phyloP scores from a whole-genome alignment of 2,329 filamentous ascomycete genomes.

The Cytospora paraplurivora region DNA sequence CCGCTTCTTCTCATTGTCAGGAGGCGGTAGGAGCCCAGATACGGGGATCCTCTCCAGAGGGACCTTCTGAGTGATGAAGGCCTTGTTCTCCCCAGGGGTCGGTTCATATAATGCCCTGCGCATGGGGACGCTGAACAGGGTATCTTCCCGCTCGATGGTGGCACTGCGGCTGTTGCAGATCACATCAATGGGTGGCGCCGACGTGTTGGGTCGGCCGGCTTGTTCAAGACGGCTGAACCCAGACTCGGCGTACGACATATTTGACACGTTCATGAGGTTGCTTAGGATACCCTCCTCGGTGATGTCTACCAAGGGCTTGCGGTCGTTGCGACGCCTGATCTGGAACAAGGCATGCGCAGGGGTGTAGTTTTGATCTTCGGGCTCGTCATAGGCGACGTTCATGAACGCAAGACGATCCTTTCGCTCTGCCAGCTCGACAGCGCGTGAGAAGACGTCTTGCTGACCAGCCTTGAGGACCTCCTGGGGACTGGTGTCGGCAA shows the following conservation, averaged over 20 bases:
- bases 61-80: slow-evolving; percentile 72
- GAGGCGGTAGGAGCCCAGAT: slow-evolving; percentile 69
- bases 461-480: slow-evolving; percentile 74
- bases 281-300: slow-evolving; percentile 72
- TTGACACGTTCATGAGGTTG: slow-evolving; percentile 78
- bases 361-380: slow-evolving; percentile 61
- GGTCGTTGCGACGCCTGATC: slow-evolving; percentile 71
- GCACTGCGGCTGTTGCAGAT: slow-evolving; percentile 69
- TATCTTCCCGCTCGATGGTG: slow-evolving; percentile 67
- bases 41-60: slow-evolving; percentile 66
- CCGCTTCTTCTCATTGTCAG: slow-evolving; percentile 77
- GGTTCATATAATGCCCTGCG: slow-evolving; percentile 75
- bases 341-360: slow-evolving; percentile 81
- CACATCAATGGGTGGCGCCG: slow-evolving; percentile 84
- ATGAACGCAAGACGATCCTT: slow-evolving; percentile 65
- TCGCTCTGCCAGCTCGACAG: slow-evolving; percentile 59
- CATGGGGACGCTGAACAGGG: slow-evolving; percentile 76
- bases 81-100: slow-evolving; percentile 65
- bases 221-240: slow-evolving; percentile 80
- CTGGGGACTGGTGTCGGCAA: slow-evolving; percentile 73
- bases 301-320: slow-evolving; percentile 67
- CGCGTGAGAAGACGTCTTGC: slow-evolving; percentile 72
- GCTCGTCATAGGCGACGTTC: slow-evolving; percentile 70
- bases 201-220: slow-evolving; percentile 74
- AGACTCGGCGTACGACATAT: slow-evolving; percentile 63